Base-by-base conservation (phyloP, 257 asterid genomes). In the Nicotiana noctiflora region DNA sequence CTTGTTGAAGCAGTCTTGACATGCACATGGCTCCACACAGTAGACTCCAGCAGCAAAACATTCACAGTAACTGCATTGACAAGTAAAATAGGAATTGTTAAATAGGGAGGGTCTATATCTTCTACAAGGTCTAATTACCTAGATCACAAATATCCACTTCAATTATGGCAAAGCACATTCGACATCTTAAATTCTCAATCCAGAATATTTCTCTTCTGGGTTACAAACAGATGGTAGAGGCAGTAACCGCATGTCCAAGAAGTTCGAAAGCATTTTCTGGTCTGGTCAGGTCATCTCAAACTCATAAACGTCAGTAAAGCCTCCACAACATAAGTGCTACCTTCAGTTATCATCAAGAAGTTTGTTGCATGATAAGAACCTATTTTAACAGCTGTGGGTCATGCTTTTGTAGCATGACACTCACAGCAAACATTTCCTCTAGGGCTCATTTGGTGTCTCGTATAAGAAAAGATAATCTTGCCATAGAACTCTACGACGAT, bases 41-140 rank as follows among this genome's bases (percentile, higher is more conserved):
- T 93, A 95, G 62, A 93, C 93, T 31, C 99, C 99, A 75, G 99
- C 98, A 76, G 98, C 99, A 86, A 95, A 95, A 87, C 99, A 95
- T 83, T 95, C 99, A 83, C 99, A 95, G 82, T 95, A 95, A 84
- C 99, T 95, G 93, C 88, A 87, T 79, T 32, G 17, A 53, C 21
- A 84, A 57, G 76, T 82, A 19, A 57, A 57, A 44, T 46, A 76
- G 23, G 40, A 49, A 62, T 51, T 62, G 76, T 56, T 51, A 40
- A 64, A 46, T 72, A 46, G 32, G 23, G 40, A 46, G 60, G 40
- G 37, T 21, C 21, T 3, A 46, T 72, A 72, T 23, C 21, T 72
- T 72, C 60, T 46, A 23, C 23, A 23, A 72, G 14, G 14, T 70
- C 59, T 44, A 21, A 70, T 44, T 32, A 70, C 32, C 14, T 70